Base-by-base conservation (phyloP, 192 early-diverging fungal genomes). In the Pilobolus umbonatus region DNA sequence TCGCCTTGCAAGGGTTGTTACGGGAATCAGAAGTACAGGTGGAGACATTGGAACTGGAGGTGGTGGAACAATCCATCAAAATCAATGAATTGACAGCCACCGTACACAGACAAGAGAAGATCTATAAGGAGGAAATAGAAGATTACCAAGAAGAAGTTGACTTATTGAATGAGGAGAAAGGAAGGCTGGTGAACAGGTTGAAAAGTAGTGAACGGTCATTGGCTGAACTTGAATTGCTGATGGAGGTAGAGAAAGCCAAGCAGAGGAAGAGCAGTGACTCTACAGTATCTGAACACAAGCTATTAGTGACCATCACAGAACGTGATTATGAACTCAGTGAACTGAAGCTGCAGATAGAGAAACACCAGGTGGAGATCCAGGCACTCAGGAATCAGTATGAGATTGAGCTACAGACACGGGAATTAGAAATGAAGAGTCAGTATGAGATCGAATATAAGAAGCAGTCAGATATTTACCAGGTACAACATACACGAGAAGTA, bases 271-370 rank as follows among this genome's bases (percentile, higher is more conserved):
- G 9, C 10, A 38, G 2, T 38, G 19, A 32, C 4, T 42, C 25
- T 11, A 44, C 31, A 17, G 57, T 25, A 7, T 31, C 48, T 31
- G 57, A 59, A 19, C 42, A 24, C 21, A 45, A 31, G 2, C 25
- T 59, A 17, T 19, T 29, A 15, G 35, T 43, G 48, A 45, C 45
- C 4, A 22, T 59, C 7, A 45, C 57, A 28, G 57, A 59, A 34
- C 29, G 57, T 8, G 57, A 59, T 38, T 43, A 31, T 5, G 44
- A 59, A 48, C n/a, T 59, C 12, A 29, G 45, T 14, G 48, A 59
- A n/a, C 17, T 48, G 3, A 30, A 48, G n/a, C 22, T 35, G 15
- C 31, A 30, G 9, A 25, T 59, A 11, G 57, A 59, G 5, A 34
- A 59, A 12, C 34, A 21, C 3, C 19, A 34, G 3, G 30, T 24